A percentile compares a stretch with the other conserved stretches of the same genome.
Conservation (phyloP, 1,284 basidiomycete genomes). For the Ganoderma meredithae region DNA sequence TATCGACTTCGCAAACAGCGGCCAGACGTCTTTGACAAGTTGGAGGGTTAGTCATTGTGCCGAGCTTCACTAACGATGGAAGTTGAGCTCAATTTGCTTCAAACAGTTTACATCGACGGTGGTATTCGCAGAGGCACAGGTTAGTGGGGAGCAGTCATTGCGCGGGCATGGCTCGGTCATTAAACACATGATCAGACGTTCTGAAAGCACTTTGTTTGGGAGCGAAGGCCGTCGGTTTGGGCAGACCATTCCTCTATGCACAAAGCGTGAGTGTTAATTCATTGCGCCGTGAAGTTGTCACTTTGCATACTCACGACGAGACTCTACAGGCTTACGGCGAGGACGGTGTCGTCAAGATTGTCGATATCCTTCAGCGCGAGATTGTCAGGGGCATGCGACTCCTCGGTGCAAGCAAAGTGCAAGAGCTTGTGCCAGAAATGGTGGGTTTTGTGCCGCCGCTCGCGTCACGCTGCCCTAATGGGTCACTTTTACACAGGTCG, state of each 20-base stretch:
- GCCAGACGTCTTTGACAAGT: conserved; percentile 78
- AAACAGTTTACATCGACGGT: conserved; percentile 87
- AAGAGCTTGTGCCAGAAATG: conserved; percentile 83
- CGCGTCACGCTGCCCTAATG: conserved; percentile 7
- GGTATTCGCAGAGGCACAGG: conserved; percentile 87
- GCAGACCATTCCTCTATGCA: conserved; percentile 90
- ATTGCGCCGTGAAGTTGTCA: not conserved
- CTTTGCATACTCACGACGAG: not conserved
- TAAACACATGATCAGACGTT: conserved; percentile 59
- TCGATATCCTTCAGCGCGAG: conserved; percentile 81
- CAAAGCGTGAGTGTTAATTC: conserved; percentile 68
- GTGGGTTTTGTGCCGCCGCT: conserved; percentile 44
- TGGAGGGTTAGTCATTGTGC: conserved; percentile 58
- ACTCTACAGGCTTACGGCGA: conserved; percentile 77
- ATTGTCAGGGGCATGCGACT: conserved; percentile 83
- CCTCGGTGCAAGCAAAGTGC: conserved; percentile 76
- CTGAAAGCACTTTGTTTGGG: conserved; percentile 93
- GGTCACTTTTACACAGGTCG: conserved; percentile 48
- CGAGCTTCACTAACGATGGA: not conserved
- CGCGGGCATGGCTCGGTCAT: conserved; percentile 4
- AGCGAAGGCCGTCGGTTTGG: conserved; percentile 89
- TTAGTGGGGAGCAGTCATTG: conserved; percentile 37
- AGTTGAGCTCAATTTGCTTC: conserved; percentile 5
- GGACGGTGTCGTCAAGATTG: conserved; percentile 79
- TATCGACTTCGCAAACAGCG: conserved; percentile 74